Percentiles rank a stretch among this genome's conserved stretches.
These are phyloP conservation scores for Bocquillonia castaneifolia DNA, from an alignment of 441 rosid species.

Conservation along the genomic window DNA sequence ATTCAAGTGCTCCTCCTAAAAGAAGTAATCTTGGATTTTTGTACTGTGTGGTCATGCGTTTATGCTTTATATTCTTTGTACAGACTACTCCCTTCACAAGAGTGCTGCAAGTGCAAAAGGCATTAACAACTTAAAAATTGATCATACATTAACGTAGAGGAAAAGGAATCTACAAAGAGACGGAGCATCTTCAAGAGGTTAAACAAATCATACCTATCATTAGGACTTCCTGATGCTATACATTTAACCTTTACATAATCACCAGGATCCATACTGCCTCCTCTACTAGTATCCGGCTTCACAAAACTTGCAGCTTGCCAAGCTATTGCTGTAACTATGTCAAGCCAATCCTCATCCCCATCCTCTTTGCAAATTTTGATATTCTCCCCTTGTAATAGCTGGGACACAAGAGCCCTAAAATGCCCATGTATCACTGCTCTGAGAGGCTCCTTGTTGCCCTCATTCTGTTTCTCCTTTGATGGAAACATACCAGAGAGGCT, in stretches of 20 bases:
- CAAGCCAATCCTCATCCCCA: constrained; percentile 64
- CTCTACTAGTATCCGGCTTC: constrained; percentile 92
- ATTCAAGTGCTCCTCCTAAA: constrained; percentile 89
- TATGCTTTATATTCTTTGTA: constrained; percentile 91
- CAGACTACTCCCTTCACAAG: constrained; percentile 83
- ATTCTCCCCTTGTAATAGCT: constrained; percentile 72
- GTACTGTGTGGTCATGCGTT: constrained; percentile 93
- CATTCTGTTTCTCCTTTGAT: constrained; percentile 57
- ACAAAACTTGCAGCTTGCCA: constrained; percentile 95
- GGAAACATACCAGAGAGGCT: constrained; percentile 66
- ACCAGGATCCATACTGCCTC: constrained; percentile 98
- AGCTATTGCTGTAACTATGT: constrained; percentile 64
- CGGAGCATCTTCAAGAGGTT: constrained; percentile 6
- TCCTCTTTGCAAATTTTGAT: constrained; percentile 46
- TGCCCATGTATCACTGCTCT: constrained; percentile 70
- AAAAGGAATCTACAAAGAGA: neutral
- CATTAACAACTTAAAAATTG: constrained; percentile 18
- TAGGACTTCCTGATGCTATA: constrained; percentile 73
- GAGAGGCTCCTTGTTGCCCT: constrained; percentile 63
- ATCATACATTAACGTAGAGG: neutral
- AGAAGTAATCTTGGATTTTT: constrained; percentile 78
- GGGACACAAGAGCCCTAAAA: constrained; percentile 90
- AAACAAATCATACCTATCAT: constrained; percentile 54
- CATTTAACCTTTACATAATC: constrained; percentile 92
- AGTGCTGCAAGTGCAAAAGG: constrained; percentile 46